Conservation (phyloP, 2,329 filamentous ascomycete species). For the Parafenestella ontariensis region DNA sequence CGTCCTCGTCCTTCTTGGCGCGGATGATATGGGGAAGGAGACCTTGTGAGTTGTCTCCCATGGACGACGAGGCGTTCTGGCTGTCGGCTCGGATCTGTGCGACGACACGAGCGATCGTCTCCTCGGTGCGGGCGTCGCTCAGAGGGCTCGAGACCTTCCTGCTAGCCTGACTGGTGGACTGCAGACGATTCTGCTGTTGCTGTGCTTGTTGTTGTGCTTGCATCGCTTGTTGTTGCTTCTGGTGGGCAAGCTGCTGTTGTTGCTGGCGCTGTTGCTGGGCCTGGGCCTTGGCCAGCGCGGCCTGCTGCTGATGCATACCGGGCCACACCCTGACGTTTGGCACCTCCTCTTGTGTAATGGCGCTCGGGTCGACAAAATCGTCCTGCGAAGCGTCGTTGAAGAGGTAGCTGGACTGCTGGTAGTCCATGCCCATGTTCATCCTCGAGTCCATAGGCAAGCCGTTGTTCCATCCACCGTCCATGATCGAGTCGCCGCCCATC, state of each 20-base stretch:
- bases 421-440: conserved; percentile 74
- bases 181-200: conserved; percentile 33
- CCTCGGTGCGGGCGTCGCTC: conserved; percentile 66
- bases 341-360: conserved; percentile 69
- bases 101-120: conserved; percentile 91
- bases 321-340: conserved; percentile 80
- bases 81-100: conserved; percentile 88
- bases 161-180: conserved; percentile 30
- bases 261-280: conserved; percentile 48
- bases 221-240: conserved; percentile 50
- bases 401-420: conserved; percentile 65
- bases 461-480: conserved; percentile 64
- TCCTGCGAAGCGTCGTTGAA: conserved; percentile 55
- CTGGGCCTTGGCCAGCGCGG: conserved; percentile 60
- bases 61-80: conserved; percentile 56
- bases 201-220: conserved; percentile 37
- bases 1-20: conserved; percentile 91
- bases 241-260: conserved; percentile 51
- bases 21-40: conserved; percentile 73
- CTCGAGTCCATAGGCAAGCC: conserved; percentile 60
- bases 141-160: conserved; percentile 49
- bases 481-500: conserved; percentile 55
- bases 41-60: conserved; percentile 57
- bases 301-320: conserved; percentile 90
- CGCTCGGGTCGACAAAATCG: conserved; percentile 76